Percentiles rank a stretch among this genome's conserved stretches.
phyloP scores from a whole-genome alignment of 2,329 filamentous ascomycete species.

The Neopestalotiopsis rosae region DNA sequence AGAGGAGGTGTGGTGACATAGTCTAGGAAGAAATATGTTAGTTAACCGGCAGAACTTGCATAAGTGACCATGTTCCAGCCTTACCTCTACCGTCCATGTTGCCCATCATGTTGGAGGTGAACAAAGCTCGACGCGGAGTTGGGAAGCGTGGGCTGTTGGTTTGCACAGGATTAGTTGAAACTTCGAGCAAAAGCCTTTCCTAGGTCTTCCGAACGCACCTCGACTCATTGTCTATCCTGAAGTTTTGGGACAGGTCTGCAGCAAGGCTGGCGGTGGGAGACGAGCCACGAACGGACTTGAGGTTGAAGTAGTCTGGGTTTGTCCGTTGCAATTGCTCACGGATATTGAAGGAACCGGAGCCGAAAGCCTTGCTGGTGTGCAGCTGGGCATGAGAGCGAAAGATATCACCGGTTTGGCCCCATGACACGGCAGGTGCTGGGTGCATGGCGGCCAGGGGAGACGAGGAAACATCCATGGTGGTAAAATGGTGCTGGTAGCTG shows the following conservation, averaged over 20 bases:
- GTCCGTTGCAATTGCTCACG: slow-evolving; percentile 71
- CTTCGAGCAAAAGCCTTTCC: neutral
- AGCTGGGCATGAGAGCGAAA: slow-evolving; percentile 55
- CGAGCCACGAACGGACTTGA: slow-evolving; percentile 79
- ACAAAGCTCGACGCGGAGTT: slow-evolving; percentile 84
- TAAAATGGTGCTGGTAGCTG: slow-evolving; percentile 14
- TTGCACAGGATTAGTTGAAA: slow-evolving; percentile 13
- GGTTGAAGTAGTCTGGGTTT: slow-evolving; percentile 78
- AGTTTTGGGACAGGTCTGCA: slow-evolving; percentile 95
- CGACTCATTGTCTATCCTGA: slow-evolving; percentile 82
- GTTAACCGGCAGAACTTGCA: slow-evolving; percentile 17
- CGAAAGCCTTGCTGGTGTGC: slow-evolving; percentile 58
- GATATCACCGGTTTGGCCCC: slow-evolving; percentile 60
- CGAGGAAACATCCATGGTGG: slow-evolving; percentile 79
- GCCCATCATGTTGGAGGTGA: slow-evolving; percentile 74
- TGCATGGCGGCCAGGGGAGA: slow-evolving; percentile 95
- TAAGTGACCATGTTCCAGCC: slow-evolving; percentile 34
- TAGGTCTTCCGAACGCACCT: slow-evolving; percentile 67
- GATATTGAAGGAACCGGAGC: slow-evolving; percentile 75
- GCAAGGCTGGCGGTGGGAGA: slow-evolving; percentile 91
- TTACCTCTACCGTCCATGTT: slow-evolving; percentile 63
- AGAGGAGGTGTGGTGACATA: slow-evolving; percentile 84
- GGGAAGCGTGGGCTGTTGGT: slow-evolving; percentile 74
- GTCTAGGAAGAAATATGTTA: slow-evolving; percentile 52
- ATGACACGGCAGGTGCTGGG: slow-evolving; percentile 69